Evolutionary conservation across 1,139 yeast genomes (phyloP).

Genomic region (Geotrichum aggregatum): DNA sequence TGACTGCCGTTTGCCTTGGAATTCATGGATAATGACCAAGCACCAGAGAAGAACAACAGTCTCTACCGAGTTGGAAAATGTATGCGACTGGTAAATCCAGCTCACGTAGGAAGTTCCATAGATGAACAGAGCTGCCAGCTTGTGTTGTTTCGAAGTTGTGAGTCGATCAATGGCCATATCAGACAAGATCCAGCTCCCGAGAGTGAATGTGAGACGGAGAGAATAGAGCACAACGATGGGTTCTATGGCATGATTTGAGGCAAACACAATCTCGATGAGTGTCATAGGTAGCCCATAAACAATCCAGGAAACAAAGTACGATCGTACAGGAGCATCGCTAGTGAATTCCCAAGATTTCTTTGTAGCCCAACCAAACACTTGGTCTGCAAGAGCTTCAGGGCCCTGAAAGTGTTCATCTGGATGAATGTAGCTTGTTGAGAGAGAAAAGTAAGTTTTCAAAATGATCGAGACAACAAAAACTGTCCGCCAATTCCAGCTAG

Average conservation of each 20-base stretch:
- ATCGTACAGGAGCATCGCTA: constrained; percentile 58
- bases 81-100: constrained; percentile 75
- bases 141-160: constrained; percentile 57
- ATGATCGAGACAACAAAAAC: constrained; percentile 40
- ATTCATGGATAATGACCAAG: constrained; percentile 44
- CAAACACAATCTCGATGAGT: constrained; percentile 31
- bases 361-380: constrained; percentile 49
- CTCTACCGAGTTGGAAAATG: constrained; percentile 84
- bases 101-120: constrained; percentile 76
- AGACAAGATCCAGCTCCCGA: constrained; percentile 55
- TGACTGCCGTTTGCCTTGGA: constrained; percentile 29
- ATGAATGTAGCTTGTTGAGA: constrained; percentile 81
- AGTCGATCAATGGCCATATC: constrained; percentile 48
- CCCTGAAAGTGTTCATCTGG: constrained; percentile 97
- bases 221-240: constrained; percentile 50
- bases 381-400: constrained; percentile 60
- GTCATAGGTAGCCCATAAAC: constrained; percentile 61
- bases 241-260: constrained; percentile 25
- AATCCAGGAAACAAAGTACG: constrained; percentile 64
- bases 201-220: constrained; percentile 54
- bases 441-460: constrained; percentile 54
- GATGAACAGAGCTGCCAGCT: constrained; percentile 60
- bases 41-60: constrained; percentile 60
- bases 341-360: constrained; percentile 84
- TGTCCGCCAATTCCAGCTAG: constrained; percentile 31